Base-by-base conservation (phyloP, 805 yeast genomes). In the Wickerhamomyces chambardii region DNA sequence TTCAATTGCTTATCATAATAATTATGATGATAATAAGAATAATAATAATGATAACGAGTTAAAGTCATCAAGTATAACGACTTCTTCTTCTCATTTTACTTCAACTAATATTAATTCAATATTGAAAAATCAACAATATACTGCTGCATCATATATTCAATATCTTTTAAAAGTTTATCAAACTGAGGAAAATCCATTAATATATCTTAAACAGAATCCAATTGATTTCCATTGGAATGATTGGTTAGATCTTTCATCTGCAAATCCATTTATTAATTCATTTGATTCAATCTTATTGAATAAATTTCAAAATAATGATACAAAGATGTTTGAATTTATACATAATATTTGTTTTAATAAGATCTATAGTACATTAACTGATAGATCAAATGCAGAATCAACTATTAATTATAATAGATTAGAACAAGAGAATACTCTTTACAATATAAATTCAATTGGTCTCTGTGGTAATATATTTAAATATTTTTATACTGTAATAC, bases 171-270 rank as follows among this genome's bases (percentile, higher is more conserved):
- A 32, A 11, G 34, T 43, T 14, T 44, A 41, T 28, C n/a, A 26
- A 15, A 21, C 25, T 5, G 43, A 50, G 28, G 16, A 22, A 2
- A 34, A 43, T 21, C 54, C 53, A 15, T 46, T 45, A 14, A 17
- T 17, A 1, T 44, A 36, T 21, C 15, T 48, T 11, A 6, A 18
- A 11, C 6, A 31, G 3, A 31, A 50, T 31, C 36, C 36, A 18
- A 28, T 46, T 8, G 37, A 39, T 10, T 46, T 48, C 39, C 53
- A 59, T 45, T 59, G 62, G 66, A 55, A 51, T 31, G 61, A 51
- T 32, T 55, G 59, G 59, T 44, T 45, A 14, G 58, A 55, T 33
- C 31, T 48, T 3, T 37, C 47, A 4, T 48, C 48, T 4, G 55
- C 55, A 4, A 44, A 45, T 18, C 46, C 56, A 15, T 52, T 51